Conservation (phyloP, 2,329 filamentous ascomycete genomes). For the Phialocephala sp. region DNA sequence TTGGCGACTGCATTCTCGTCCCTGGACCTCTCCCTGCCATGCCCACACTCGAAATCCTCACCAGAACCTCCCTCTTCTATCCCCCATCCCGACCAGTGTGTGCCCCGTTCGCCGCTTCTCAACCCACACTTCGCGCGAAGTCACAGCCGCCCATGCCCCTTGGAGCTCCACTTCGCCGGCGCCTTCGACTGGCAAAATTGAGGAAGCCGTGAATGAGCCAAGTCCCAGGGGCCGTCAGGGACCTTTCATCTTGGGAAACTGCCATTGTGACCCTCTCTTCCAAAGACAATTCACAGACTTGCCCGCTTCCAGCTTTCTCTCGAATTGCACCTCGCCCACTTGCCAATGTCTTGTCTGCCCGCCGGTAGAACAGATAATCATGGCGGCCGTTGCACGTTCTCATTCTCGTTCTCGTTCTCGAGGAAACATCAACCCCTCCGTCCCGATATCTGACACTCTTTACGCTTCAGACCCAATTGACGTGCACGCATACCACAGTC, state of each 20-base stretch:
- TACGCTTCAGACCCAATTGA: conserved; percentile 41
- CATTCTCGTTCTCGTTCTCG: conserved; percentile 6
- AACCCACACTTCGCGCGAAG: neutral
- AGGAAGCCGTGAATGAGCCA: conserved; percentile 13
- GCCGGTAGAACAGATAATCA: conserved; percentile 31
- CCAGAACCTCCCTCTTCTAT: neutral
- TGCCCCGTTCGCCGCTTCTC: neutral
- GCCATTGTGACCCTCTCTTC: conserved; percentile 9
- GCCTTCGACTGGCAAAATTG: conserved; percentile 2
- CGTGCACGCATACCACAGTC: conserved; percentile 15
- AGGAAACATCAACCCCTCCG: conserved; percentile 32
- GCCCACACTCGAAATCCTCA: neutral
- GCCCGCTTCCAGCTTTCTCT: conserved; percentile 24
- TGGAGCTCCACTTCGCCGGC: neutral
- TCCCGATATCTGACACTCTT: conserved; percentile 39
- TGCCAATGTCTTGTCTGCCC: conserved; percentile 35
- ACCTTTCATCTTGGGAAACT: conserved; percentile 8
- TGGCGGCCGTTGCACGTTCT: conserved; percentile 34
- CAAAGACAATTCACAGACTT: conserved; percentile 15
- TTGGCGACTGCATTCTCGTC: neutral
- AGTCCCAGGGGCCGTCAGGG: neutral
- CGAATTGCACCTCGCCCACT: conserved; percentile 36
- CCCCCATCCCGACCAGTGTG: conserved; percentile 2
- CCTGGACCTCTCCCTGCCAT: conserved; percentile 2
- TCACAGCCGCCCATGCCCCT: conserved; percentile 8